These are phyloP conservation scores for Brettanomyces sp. DNA, from an alignment of 805 yeast species.

Conservation along the genomic window DNA sequence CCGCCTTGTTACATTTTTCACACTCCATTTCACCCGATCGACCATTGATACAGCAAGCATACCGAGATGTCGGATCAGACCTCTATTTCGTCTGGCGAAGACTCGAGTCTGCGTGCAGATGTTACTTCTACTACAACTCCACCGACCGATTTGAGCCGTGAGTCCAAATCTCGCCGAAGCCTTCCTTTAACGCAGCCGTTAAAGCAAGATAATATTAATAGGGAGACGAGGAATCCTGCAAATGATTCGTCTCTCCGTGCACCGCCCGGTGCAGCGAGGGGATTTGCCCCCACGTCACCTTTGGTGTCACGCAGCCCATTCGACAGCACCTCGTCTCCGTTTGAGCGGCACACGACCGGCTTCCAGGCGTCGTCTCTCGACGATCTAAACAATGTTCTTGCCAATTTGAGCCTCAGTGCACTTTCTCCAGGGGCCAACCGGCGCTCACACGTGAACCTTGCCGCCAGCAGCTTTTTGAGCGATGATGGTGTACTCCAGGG, in stretches of 20 bases:
- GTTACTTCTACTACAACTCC: conserved; percentile 23
- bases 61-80: conserved; percentile 25
- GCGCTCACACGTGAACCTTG: no score
- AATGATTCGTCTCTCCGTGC: neutral
- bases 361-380: neutral
- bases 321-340: neutral
- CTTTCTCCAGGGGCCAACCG: neutral
- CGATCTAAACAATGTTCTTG: neutral
- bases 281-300: neutral
- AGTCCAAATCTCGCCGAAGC: neutral
- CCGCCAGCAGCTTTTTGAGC: neutral
- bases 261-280: neutral
- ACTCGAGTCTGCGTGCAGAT: conserved; percentile 10
- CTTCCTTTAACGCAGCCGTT: neutral
- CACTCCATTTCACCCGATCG: no score
- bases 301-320: no score
- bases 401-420: conserved; percentile 1
- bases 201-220: neutral
- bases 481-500: no score
- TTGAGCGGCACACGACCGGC: neutral
- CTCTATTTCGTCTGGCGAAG: conserved; percentile 25
- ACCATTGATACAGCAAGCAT: no score
- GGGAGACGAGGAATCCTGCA: no score
- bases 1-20: no score
- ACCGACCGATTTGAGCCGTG: conserved; percentile 13